These are phyloP conservation scores for Kwoniella newhampshirensis DNA, from an alignment of 768 basidiomycete species.

Conservation along the genomic window DNA sequence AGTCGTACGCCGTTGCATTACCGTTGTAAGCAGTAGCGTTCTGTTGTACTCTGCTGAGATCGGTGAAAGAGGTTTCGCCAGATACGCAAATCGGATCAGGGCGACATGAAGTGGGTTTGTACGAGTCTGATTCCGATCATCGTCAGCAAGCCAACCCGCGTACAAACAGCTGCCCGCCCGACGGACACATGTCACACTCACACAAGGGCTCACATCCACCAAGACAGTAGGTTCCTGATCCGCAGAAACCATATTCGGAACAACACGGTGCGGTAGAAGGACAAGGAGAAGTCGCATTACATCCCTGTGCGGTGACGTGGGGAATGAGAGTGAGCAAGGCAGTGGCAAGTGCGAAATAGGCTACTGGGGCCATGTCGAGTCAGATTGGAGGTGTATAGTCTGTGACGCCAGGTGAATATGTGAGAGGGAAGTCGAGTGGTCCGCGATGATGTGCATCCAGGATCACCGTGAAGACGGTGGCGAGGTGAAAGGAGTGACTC, in stretches of 20 bases:
- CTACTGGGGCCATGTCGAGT: no score
- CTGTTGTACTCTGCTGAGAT: constrained; percentile 63
- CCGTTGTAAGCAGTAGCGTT: constrained; percentile 71
- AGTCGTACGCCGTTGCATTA: constrained; percentile 66
- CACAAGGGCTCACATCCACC: constrained; percentile 81
- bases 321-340: constrained; percentile 10
- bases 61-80: constrained; percentile 50
- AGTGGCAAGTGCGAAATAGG: neutral
- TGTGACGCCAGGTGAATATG: no score
- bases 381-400: no score
- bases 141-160: neutral
- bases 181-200: constrained; percentile 1
- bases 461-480: no score
- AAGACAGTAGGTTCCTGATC: constrained; percentile 63
- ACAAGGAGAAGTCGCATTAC: constrained; percentile 35
- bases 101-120: constrained; percentile 62
- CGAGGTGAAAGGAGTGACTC: neutral
- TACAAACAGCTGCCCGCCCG: no score
- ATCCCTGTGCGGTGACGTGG: constrained; percentile 22
- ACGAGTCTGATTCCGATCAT: constrained; percentile 56
- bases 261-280: constrained; percentile 43
- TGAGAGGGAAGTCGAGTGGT: neutral
- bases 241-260: constrained; percentile 63
- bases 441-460: neutral
- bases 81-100: constrained; percentile 72